Evolutionary conservation across 768 basidiomycete genomes (phyloP), one percentile per base, ranked within the genome.

Genomic region (Macrolepiota fuliginosa): DNA sequence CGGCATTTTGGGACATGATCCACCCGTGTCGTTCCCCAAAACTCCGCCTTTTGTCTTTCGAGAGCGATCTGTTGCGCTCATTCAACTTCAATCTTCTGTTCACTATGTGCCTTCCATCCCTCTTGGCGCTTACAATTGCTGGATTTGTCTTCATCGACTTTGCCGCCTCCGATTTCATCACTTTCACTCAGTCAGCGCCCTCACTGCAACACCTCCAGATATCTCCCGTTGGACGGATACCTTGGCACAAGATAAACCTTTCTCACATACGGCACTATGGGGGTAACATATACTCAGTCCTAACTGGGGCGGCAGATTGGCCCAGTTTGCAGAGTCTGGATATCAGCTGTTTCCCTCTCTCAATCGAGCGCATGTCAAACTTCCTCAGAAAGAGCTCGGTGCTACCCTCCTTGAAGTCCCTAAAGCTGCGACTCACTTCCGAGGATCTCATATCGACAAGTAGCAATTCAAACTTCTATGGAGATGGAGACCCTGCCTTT

Each of bases 341-440:
- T 17, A 17, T 58, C 32, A 58, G 56, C 46, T 49, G 22, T 39
- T 49, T 50, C 35, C 46, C 56, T 3, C 35, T 58, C 13, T 50
- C 56, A 12, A 22, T 58, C 35, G 47, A 24, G 12, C n/a, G 35
- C 7, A 50, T 39, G 47, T 50, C 47, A n/a, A 37, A 24, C 6
- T 50, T 58, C 47, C 15, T 58, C 12, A 36, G 32, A 49, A 50
- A 29, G 47, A 17, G 32, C 24, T 29, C 56, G 15, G 15, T 13
- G 22, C 36, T 58, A 37, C 46, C 56, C n/a, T 37, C 35, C 1
- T 27, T 58, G 36, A 58, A 24, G 35, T 49, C 35, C 24, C 22
- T 58, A 19, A 58, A 47, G 15, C 47, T 58, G 22, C 56, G 56
- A 37, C 19, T 58, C 32, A 58, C 56, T 24, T 58, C 47, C 36